Percentiles rank a stretch among this genome's conserved stretches.
These are phyloP conservation scores for Fusarium denticulatum DNA, from an alignment of 2,329 filamentous ascomycete species.

Conservation along the genomic window DNA sequence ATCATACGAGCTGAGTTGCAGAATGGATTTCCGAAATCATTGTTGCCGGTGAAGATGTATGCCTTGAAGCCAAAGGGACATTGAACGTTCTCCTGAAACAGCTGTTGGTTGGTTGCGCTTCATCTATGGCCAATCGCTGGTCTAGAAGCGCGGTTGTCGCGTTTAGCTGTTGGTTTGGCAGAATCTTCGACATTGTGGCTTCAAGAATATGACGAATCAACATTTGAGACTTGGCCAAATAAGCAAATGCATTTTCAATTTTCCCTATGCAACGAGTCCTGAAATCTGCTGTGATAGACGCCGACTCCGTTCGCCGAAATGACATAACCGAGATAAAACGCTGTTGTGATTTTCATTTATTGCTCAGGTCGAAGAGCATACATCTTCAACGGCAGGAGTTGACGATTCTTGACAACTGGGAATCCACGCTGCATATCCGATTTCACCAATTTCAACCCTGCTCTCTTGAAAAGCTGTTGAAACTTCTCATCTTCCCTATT, in stretches of 20 bases:
- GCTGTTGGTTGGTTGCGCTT: background rate
- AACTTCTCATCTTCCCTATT: slow-evolving; percentile 73
- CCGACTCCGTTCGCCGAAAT: background rate
- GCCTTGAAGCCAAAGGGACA: background rate
- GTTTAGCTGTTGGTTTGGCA: background rate
- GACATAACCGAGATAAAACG: background rate
- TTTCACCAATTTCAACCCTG: slow-evolving; percentile 73
- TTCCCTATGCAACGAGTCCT: background rate
- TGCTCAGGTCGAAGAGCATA: slow-evolving; percentile 75
- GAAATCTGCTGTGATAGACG: background rate
- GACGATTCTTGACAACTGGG: slow-evolving; percentile 58
- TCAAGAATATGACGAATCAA: background rate
- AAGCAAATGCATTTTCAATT: background rate
- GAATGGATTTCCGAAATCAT: background rate
- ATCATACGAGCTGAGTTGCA: background rate
- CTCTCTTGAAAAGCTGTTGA: slow-evolving; percentile 72
- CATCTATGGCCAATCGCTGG: fast-evolving
- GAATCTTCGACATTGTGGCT: background rate
- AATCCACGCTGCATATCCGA: slow-evolving; percentile 80
- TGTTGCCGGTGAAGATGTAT: background rate
- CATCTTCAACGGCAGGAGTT: slow-evolving; percentile 76
- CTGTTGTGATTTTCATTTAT: background rate
- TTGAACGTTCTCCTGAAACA: background rate
- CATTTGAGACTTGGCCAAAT: background rate
- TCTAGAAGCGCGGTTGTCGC: background rate